These are phyloP conservation scores for Hyparrhenia diplandra DNA, from an alignment of 176 grass and related monocot genomes.

Conservation along the genomic window DNA sequence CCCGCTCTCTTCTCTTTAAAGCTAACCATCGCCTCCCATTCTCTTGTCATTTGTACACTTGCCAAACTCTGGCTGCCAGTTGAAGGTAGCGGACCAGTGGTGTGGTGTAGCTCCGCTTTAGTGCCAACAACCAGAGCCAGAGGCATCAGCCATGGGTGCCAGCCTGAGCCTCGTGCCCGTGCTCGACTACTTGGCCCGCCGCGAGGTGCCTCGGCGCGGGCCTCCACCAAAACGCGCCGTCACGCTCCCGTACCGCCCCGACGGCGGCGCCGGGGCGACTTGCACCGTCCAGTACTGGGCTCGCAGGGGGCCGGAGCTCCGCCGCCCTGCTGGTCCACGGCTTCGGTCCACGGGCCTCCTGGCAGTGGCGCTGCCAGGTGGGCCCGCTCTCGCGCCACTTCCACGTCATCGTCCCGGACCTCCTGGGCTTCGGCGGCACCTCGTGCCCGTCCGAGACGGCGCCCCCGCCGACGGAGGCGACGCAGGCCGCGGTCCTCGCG, in stretches of 20 bases:
- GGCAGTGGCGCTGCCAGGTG: slow-evolving; percentile 62
- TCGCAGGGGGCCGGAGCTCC: slow-evolving; percentile 28
- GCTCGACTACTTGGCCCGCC: slow-evolving; percentile 47
- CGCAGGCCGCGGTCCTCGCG: slow-evolving; percentile 50
- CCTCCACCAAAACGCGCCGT: slow-evolving; percentile 42
- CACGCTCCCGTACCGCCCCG: slow-evolving; percentile 46
- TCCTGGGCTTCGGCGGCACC: slow-evolving; percentile 69
- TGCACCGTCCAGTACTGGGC: slow-evolving; percentile 37
- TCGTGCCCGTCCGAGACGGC: background rate
- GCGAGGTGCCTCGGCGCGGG: slow-evolving; percentile 50
- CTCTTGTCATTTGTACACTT: background rate
- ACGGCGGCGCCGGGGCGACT: background rate
- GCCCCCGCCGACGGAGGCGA: slow-evolving; percentile 43
- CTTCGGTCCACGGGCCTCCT: slow-evolving; percentile 65
- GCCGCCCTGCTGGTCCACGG: slow-evolving; percentile 66
- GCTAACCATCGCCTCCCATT: background rate
- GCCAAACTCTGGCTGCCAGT: background rate
- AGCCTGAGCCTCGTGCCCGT: slow-evolving; percentile 53
- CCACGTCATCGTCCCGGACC: slow-evolving; percentile 71
- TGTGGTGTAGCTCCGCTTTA: too few relatives aligned
- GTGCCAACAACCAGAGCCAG: background rate
- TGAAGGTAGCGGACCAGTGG: background rate
- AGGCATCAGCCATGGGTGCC: slow-evolving; percentile 33
- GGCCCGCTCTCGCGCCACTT: slow-evolving; percentile 41
- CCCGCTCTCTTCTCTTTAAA: slow-evolving; percentile 19